Evolutionary conservation across 2,329 filamentous ascomycete species (phyloP).

Genomic region (Pestalotiopsis sp.): DNA sequence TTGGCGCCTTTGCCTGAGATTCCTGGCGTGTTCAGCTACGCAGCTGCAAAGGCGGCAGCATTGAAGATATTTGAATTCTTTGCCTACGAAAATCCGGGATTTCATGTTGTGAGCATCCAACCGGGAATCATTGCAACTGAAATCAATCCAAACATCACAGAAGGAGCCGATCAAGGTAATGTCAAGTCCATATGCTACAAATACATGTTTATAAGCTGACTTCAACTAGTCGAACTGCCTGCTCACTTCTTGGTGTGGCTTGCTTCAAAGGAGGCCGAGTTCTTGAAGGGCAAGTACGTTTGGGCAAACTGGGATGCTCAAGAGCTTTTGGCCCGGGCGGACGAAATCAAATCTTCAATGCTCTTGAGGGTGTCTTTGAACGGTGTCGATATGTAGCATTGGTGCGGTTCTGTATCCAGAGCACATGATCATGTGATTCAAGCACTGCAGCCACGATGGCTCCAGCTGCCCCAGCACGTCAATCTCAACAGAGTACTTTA

Average conservation of each 20-base stretch:
- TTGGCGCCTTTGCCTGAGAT: neutral
- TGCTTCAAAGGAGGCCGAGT: constrained; percentile 45
- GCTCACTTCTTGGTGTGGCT: constrained; percentile 48
- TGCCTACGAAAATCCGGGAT: constrained; percentile 40
- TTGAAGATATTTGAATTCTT: constrained; percentile 21
- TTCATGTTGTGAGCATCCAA: constrained; percentile 44
- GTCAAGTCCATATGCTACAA: neutral
- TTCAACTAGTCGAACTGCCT: constrained; percentile 33
- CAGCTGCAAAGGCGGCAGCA: neutral
- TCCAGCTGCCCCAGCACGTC: no score
- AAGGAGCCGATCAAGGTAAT: neutral
- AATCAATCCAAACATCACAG: constrained; percentile 21
- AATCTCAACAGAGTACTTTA: no score
- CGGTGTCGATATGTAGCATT: neutral
- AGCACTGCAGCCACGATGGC: no score
- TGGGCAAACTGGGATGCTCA: constrained; percentile 56
- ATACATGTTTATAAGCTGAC: neutral
- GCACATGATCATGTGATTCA: neutral
- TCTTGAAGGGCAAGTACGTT: constrained; percentile 47
- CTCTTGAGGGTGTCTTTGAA: neutral
- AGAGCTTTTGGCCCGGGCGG: constrained; percentile 44
- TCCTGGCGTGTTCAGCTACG: neutral
- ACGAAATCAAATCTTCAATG: constrained; percentile 30
- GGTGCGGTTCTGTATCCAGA: neutral
- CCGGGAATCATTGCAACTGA: constrained; percentile 39